Conservation (phyloP, 805 yeast species). For the Metschnikowia matae region DNA sequence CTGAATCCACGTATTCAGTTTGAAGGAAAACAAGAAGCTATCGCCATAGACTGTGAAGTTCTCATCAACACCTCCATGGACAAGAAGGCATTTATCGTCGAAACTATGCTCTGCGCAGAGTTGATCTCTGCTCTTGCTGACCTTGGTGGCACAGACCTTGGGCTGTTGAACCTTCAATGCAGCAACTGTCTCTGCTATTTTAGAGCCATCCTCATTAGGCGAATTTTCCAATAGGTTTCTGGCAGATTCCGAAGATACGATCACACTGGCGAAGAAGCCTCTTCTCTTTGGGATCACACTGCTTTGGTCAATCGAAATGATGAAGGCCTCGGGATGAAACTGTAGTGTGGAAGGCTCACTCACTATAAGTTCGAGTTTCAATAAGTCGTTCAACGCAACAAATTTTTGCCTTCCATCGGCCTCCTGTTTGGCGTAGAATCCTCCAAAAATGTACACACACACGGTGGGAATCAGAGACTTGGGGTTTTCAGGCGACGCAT, state of each 20-base stretch:
- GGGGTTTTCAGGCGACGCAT: slow-evolving; percentile 4
- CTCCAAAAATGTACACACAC: slow-evolving; percentile 38
- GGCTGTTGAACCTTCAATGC: background rate
- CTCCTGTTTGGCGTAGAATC: slow-evolving; percentile 22
- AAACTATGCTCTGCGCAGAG: slow-evolving; percentile 18
- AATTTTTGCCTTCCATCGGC: slow-evolving; percentile 20
- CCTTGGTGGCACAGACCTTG: background rate
- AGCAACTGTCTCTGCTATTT: background rate
- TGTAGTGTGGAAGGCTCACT: slow-evolving; percentile 14
- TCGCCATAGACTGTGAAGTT: slow-evolving; percentile 28
- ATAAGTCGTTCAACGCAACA: slow-evolving; percentile 30
- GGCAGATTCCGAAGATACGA: slow-evolving; percentile 17
- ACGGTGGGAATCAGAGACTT: slow-evolving; percentile 21
- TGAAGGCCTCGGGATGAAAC: slow-evolving; percentile 22
- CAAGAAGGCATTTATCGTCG: slow-evolving; percentile 26
- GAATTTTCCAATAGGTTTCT: background rate
- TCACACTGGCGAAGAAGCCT: slow-evolving; percentile 35
- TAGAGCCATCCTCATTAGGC: background rate
- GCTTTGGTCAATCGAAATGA: slow-evolving; percentile 11
- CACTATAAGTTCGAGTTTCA: slow-evolving; percentile 31
- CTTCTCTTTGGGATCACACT: slow-evolving; percentile 33
- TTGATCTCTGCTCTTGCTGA: background rate
- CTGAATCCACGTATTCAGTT: slow-evolving; percentile 32
- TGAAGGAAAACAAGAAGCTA: slow-evolving; percentile 31
- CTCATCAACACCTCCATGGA: slow-evolving; percentile 41